These are phyloP conservation scores for Monosporascus sp. DNA, from an alignment of 2,329 filamentous ascomycete species.

Conservation along the genomic window DNA sequence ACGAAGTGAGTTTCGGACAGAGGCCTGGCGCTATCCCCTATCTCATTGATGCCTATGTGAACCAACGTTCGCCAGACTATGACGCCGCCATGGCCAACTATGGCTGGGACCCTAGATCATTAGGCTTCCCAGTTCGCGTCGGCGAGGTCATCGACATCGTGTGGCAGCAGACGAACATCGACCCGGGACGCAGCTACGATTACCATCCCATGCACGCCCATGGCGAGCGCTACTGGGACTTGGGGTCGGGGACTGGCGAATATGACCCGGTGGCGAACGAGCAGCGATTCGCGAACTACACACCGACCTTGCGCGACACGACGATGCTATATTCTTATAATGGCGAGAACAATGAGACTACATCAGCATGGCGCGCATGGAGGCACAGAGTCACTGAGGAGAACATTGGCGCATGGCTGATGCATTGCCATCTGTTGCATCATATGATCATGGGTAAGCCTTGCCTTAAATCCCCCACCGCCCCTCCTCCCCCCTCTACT, in stretches of 20 bases:
- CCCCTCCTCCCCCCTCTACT: too few species aligned
- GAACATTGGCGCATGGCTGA: slow-evolving; percentile 56
- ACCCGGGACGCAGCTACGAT: slow-evolving; percentile 33
- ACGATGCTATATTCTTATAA: slow-evolving; percentile 53
- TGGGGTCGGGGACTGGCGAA: slow-evolving; percentile 47
- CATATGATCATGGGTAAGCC: slow-evolving; percentile 53
- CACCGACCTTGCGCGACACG: slow-evolving; percentile 37
- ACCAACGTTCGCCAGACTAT: slow-evolving; percentile 49
- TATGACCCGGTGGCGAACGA: slow-evolving; percentile 48
- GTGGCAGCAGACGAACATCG: slow-evolving; percentile 34
- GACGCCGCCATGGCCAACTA: slow-evolving; percentile 41
- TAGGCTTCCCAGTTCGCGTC: slow-evolving; percentile 46
- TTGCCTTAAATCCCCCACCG: not conserved
- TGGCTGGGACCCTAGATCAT: slow-evolving; percentile 48
- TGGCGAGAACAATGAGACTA: slow-evolving; percentile 30
- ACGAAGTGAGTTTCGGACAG: slow-evolving; percentile 25
- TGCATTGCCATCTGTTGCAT: slow-evolving; percentile 55
- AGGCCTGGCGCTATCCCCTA: slow-evolving; percentile 33
- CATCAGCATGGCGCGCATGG: slow-evolving; percentile 55
- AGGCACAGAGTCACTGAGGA: slow-evolving; percentile 38
- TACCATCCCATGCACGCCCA: slow-evolving; percentile 52
- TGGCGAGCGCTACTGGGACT: slow-evolving; percentile 48
- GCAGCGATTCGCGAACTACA: slow-evolving; percentile 28
- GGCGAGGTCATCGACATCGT: slow-evolving; percentile 54
- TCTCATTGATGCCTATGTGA: slow-evolving; percentile 46